Conservation (phyloP, 2,329 filamentous ascomycete species). For the Podosphaera fusca region DNA sequence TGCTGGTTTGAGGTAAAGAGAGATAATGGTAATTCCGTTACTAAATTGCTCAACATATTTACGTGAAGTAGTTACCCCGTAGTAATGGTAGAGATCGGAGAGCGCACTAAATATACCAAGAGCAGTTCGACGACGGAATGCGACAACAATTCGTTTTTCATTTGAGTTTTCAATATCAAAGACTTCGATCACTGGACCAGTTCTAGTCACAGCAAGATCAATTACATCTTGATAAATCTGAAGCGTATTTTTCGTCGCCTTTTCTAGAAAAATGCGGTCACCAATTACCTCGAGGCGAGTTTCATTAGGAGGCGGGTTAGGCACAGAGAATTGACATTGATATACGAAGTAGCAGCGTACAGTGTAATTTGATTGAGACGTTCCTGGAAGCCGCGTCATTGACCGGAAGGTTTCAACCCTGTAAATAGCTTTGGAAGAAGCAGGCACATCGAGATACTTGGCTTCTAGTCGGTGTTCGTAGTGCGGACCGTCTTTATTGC, state of each 20-base stretch:
- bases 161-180: conserved; percentile 81
- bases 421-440: conserved; percentile 47
- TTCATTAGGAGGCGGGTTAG: conserved; percentile 52
- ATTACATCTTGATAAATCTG: conserved; percentile 90
- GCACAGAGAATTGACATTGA: conserved; percentile 71
- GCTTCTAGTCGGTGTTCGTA: conserved; percentile 86
- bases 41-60: conserved; percentile 99
- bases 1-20: conserved; percentile 68
- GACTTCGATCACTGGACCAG: conserved; percentile 89
- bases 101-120: conserved; percentile 85
- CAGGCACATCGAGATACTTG: conserved; percentile 61
- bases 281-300: conserved; percentile 79
- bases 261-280: conserved; percentile 82
- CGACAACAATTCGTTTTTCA: conserved; percentile 86
- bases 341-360: conserved; percentile 98
- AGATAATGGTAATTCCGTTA: conserved; percentile 94
- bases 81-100: conserved; percentile 95
- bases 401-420: conserved; percentile 96
- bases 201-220: conserved; percentile 57
- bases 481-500: conserved; percentile 52
- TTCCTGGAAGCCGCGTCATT: conserved; percentile 49
- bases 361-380: conserved; percentile 46
- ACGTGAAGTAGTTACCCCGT: conserved; percentile 80
- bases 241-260: conserved; percentile 89
- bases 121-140: conserved; percentile 82